Base-by-base conservation (phyloP, 805 yeast species). In the Candida oleophila region DNA sequence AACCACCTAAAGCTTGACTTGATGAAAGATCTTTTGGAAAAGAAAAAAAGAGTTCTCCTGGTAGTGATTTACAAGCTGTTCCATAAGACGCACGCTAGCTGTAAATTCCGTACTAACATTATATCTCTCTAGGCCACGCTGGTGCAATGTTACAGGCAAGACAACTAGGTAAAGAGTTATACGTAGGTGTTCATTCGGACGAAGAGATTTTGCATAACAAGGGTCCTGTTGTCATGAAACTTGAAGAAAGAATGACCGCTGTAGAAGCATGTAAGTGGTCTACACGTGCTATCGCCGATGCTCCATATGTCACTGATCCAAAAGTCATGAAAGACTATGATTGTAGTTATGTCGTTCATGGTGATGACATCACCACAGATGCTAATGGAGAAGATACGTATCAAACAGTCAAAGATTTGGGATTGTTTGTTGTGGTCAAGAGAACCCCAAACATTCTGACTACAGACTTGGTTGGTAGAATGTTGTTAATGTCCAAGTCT, bases 341-440 rank as follows among this genome's bases (percentile, higher is more conserved):
- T 4, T 94, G 99, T 69, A 68, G 81, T 59, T 94, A 83, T 62
- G 99, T 94, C n/a, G 96, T 94, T 9, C 99, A 94, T 65, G 99
- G 99, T 4, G 99, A 94, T 66, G 99, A 94, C 61, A 89, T 94
- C 54, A 94, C 97, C 21, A 87, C 97, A 1, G 98, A 94, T 66
- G 96, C 96, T 14, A 77, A 89, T 59, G 99, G 99, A 2, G 83
- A 88, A 47, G 99, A 94, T 67, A 89, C 97, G 59, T 94, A 94
- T 67, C 85, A 86, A 48, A 75, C 64, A 21, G 88, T 91, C 54
- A 91, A 92, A 62, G 89, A 88, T 45, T 66, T 81, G 60, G 96
- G 95, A n/a, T 69, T 92, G 54, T 88, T 92, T 62, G 77, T 84
- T 18, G 89, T 89, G n/a, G 98, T 94, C 38, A 90, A 88, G 65